Base-by-base conservation (phyloP, 805 yeast species). In the Teunomyces kruisii region DNA sequence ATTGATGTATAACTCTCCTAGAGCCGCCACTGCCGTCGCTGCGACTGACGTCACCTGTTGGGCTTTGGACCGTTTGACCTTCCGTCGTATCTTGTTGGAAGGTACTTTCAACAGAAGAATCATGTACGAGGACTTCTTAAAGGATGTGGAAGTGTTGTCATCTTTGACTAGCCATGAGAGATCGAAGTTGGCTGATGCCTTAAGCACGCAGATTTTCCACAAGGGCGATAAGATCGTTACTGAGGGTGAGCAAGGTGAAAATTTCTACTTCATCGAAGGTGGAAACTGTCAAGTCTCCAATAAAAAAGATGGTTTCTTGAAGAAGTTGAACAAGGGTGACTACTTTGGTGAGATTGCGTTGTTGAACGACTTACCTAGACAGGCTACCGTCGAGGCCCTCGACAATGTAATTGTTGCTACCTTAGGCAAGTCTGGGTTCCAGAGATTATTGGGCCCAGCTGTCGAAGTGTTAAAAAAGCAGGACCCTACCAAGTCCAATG, bases 321-420 rank as follows among this genome's bases (percentile, higher is more conserved):
- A 75, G 16, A 71, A 71, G 12, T 74, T 89, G 48, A 68, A 76
- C 38, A 82, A 86, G 58, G 97, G 97, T 51, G 96, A 86, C 63
- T 94, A 94, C 70, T 94, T 94, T 65, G 99, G 99, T 53, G 99
- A 94, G 70, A 83, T 94, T 51, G 98, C 99, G 3, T 74, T 94
- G 56, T 75, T 94, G 55, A 86, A 91, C 58, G 96, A 94, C 62
- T 72, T 83, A 47, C 98, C 98, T 50, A 82, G 99, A 67, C 94
- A 88, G 62, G 99, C 99, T 27, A 86, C 96, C 4, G 94, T 94
- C 31, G 81, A 76, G 42, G 96, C 97, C 1, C 71, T 76, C 13
- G 78, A 84, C 41, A 74, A 75, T 33, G 83, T 94, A 24, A 87
- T 87, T 58, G 96, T 91, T 32, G 98, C 95, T n/a, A 85, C 94